Conservation (phyloP, 2,329 filamentous ascomycete species). For the Leptographium wingfieldii region DNA sequence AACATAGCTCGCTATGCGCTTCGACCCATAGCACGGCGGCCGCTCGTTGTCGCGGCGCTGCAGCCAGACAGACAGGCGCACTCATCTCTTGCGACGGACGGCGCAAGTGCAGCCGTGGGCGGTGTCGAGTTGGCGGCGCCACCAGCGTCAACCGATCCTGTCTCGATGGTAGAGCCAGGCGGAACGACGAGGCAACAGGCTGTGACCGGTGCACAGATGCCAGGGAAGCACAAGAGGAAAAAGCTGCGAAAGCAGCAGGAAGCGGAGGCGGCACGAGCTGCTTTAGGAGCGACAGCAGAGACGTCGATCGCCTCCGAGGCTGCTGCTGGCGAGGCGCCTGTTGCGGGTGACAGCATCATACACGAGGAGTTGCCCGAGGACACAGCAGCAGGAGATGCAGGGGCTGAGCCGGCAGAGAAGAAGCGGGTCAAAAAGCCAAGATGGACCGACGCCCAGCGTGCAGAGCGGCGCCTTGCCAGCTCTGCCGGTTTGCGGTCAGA, state of each 20-base stretch:
- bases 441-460: background rate
- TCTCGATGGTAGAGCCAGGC: background rate
- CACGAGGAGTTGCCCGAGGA: too few species aligned
- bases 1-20: background rate
- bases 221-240: conserved; percentile 10
- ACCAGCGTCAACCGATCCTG: too few species aligned
- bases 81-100: background rate
- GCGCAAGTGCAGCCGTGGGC: background rate
- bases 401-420: background rate
- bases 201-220: background rate
- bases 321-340: too few species aligned
- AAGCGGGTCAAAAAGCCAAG: background rate
- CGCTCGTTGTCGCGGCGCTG: background rate
- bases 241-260: conserved; percentile 5
- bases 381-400: background rate
- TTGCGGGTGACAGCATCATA: too few species aligned
- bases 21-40: background rate
- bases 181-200: background rate
- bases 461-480: background rate
- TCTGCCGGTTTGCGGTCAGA: too few species aligned
- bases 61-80: background rate
- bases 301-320: too few species aligned
- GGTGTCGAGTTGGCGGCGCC: background rate
- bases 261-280: background rate
- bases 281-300: background rate